Conservation (phyloP, 345 rosid species). For the Populus tremula region DNA sequence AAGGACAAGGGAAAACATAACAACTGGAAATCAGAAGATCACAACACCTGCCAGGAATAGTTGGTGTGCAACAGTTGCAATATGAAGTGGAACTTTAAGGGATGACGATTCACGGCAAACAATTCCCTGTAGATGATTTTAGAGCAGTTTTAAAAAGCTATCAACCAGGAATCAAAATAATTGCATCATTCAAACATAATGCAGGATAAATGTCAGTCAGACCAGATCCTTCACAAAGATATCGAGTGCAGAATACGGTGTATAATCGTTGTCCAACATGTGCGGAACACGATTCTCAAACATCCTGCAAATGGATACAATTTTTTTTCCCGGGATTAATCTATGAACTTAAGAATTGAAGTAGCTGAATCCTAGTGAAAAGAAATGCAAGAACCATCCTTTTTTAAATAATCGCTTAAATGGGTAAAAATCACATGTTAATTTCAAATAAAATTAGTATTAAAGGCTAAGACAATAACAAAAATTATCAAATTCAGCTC, state of each 20-base stretch:
- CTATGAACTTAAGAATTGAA: neutral
- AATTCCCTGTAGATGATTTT: conserved; percentile 67
- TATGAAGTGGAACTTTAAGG: conserved; percentile 74
- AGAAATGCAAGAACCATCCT: no score
- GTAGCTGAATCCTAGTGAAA: no score
- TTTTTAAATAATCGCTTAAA: no score
- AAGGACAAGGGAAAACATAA: conserved; percentile 1
- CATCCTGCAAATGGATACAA: conserved; percentile 64
- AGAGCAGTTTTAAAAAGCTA: conserved; percentile 3
- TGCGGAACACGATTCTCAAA: conserved; percentile 96
- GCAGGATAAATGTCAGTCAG: conserved; percentile 22
- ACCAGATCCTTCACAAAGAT: conserved; percentile 98
- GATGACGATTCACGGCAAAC: conserved; percentile 67
- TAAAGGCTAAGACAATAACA: no score
- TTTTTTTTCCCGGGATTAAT: neutral
- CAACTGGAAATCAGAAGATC: neutral
- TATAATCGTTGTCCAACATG: conserved; percentile 88
- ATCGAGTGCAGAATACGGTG: conserved; percentile 92
- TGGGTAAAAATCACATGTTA: no score
- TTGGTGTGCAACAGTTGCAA: conserved; percentile 79
- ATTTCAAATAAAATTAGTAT: no score
- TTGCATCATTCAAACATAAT: neutral
- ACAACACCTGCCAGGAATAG: conserved; percentile 72
- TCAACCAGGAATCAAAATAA: neutral
- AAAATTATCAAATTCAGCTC: neutral